These are phyloP conservation scores for Teratosphaeria viscida DNA, from an alignment of 2,329 filamentous ascomycete genomes.

Conservation along the genomic window DNA sequence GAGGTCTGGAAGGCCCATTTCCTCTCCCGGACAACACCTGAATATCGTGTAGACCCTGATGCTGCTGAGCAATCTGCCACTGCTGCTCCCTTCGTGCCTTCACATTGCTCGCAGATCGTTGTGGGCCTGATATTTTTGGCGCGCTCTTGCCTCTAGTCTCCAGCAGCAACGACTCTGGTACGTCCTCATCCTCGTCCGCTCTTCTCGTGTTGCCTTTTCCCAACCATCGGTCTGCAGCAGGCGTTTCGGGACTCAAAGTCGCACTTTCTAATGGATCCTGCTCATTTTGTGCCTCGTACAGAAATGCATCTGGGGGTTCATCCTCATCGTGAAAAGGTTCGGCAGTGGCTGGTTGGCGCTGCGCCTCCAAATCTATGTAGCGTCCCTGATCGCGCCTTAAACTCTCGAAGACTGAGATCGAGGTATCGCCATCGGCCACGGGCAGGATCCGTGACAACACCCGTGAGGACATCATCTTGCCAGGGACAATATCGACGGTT, in stretches of 20 bases:
- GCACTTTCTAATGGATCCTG: constrained; percentile 38
- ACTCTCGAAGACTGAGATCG: constrained; percentile 30
- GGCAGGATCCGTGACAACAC: constrained; percentile 41
- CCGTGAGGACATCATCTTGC: constrained; percentile 41
- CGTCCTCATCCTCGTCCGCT: constrained; percentile 49
- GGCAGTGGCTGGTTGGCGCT: constrained; percentile 35
- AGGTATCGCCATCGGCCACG: constrained; percentile 27
- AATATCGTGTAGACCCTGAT: constrained; percentile 32
- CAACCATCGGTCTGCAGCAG: constrained; percentile 24
- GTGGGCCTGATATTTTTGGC: constrained; percentile 4
- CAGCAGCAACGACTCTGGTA: constrained; percentile 52
- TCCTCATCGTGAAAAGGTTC: constrained; percentile 46
- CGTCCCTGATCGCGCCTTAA: constrained; percentile 34
- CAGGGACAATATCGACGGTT: background rate
- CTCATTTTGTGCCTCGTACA: constrained; percentile 37
- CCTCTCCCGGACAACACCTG: constrained; percentile 6
- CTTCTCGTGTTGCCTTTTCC: constrained; percentile 18
- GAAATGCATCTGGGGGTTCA: constrained; percentile 46
- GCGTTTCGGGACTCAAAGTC: constrained; percentile 14
- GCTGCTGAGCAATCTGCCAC: constrained; percentile 40
- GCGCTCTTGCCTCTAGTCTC: constrained; percentile 36
- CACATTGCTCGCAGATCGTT: constrained; percentile 1
- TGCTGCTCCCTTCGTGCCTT: constrained; percentile 30
- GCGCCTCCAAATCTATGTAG: constrained; percentile 29
- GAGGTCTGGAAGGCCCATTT: background rate